Base-by-base conservation (phyloP, 2,329 filamentous ascomycete genomes). In the Diaporthe ilicicola region DNA sequence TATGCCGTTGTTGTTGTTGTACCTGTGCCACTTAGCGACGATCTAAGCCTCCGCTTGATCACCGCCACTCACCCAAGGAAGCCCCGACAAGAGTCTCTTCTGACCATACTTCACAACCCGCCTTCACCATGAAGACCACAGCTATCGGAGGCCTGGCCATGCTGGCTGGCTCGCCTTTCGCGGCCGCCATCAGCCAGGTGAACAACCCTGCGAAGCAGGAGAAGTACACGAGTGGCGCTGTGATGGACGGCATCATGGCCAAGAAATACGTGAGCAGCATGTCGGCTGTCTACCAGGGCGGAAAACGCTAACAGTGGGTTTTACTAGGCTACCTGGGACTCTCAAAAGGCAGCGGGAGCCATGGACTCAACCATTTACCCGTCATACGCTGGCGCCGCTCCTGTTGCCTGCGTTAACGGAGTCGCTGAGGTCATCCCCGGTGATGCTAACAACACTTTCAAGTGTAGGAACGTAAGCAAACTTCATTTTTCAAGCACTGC, bases 381-480 rank as follows among this genome's bases (percentile, higher is more conserved):
- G 12, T 56, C 51, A 12, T 70, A 62, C 46, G 32, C 69, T 42
- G 61, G 32, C 12, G 69, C 22, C 24, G 51, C 22, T 3, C 53
- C 69, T 29, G 72, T 79, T 6, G 72, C 73, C 9, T 87, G 85
- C 73, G 76, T 79, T 10, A 77, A 84, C 27, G 85, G 85, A 4
- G 75, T 81, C 15, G 85, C 83, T 3, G 80, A 79, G 48, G 84
- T 84, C 54, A 80, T 85, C 32, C 79, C 81, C 8, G 85, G 84
- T 2, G 83, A 87, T 68, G 76, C 80, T 22, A 79, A 81, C 69
- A 83, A 87, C 76, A 87, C 84, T 3, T 87, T 86, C 76, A 77
- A 76, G 37, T 87, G 85, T 77, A 82, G 79, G 69, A 85, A 85
- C 70, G 82, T 88, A 15, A 51, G 69, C 22, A 12, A 27, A 44